Percentiles rank a stretch among this genome's conserved stretches.
Evolutionary conservation across 2,329 filamentous ascomycete genomes (phyloP).

Genomic region (Cyphellophora europaea): DNA sequence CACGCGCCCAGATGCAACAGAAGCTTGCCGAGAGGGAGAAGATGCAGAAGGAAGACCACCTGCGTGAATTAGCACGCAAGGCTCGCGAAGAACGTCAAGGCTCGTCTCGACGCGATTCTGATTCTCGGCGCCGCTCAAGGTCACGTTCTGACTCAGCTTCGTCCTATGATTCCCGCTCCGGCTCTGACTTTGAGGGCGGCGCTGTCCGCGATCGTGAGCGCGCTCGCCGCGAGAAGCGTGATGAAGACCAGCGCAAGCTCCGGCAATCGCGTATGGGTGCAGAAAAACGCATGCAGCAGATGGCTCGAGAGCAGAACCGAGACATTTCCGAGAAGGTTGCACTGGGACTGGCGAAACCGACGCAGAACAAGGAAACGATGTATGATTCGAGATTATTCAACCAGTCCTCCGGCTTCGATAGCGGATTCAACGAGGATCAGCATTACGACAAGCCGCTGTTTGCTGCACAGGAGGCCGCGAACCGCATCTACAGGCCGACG

Average conservation of each 20-base stretch:
- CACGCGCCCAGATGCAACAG: slow-evolving; percentile 90
- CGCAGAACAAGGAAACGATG: slow-evolving; percentile 85
- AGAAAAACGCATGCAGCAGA: slow-evolving; percentile 81
- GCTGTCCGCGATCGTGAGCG: slow-evolving; percentile 68
- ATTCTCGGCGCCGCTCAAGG: slow-evolving; percentile 16
- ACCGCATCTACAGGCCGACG: slow-evolving; percentile 80
- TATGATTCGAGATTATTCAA: slow-evolving; percentile 96
- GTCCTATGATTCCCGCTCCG: slow-evolving; percentile 33
- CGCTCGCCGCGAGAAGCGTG: slow-evolving; percentile 65
- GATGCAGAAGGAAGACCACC: slow-evolving; percentile 81
- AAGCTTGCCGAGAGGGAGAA: slow-evolving; percentile 95
- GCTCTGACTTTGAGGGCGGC: slow-evolving; percentile 35
- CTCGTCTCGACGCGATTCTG: slow-evolving; percentile 32
- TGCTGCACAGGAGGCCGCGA: slow-evolving; percentile 88
- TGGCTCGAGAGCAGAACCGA: slow-evolving; percentile 89
- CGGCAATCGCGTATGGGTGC: slow-evolving; percentile 93
- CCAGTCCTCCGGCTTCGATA: slow-evolving; percentile 80
- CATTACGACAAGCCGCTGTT: slow-evolving; percentile 96
- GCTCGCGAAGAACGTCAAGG: slow-evolving; percentile 68
- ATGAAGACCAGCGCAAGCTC: slow-evolving; percentile 80
- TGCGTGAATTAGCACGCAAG: slow-evolving; percentile 80
- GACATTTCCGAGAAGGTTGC: slow-evolving; percentile 97
- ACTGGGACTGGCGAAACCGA: slow-evolving; percentile 87
- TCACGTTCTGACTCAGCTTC: slow-evolving; percentile 23
- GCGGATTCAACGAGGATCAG: slow-evolving; percentile 95